A percentile compares a stretch with the other conserved stretches of the same genome.
Conservation (phyloP, 106 monocot species). For the Dioscorea alata region DNA sequence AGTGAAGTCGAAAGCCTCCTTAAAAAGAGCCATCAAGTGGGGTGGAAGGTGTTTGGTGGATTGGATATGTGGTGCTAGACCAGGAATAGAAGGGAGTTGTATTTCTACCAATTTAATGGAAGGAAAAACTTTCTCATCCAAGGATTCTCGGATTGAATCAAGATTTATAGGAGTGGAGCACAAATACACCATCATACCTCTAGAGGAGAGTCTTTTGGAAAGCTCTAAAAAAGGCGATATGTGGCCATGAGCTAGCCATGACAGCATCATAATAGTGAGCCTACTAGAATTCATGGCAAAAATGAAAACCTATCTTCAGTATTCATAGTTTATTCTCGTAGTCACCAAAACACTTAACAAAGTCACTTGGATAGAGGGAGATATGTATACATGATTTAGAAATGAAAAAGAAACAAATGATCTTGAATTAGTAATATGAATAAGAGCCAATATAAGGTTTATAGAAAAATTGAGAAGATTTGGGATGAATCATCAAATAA, state of each 20-base stretch:
- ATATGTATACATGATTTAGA: too few species aligned
- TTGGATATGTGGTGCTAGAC: slow-evolving; percentile 36
- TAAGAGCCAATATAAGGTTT: too few species aligned
- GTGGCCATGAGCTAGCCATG: slow-evolving; percentile 86
- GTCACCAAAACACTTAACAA: too few species aligned
- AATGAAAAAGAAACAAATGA: too few species aligned
- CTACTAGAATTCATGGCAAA: slow-evolving; percentile 1
- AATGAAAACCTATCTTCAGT: too few species aligned
- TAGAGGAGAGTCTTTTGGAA: slow-evolving; percentile 30
- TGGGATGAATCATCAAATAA: too few species aligned
- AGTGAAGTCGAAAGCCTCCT: slow-evolving; percentile 42
- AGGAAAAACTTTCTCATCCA: slow-evolving; percentile 7
- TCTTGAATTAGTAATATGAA: too few species aligned
- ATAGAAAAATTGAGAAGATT: too few species aligned
- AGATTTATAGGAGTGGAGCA: slow-evolving; percentile 51
- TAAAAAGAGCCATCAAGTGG: slow-evolving; percentile 40
- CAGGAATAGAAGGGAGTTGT: slow-evolving; percentile 32
- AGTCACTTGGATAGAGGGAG: too few species aligned
- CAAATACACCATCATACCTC: slow-evolving; percentile 28
- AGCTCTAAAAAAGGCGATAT: slow-evolving; percentile 52
- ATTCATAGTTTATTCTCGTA: too few species aligned
- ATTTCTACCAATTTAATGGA: slow-evolving; percentile 38
- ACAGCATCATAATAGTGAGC: slow-evolving; percentile 50
- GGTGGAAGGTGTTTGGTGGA: slow-evolving; percentile 55
- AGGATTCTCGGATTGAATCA: slow-evolving; percentile 10